Percentiles rank a stretch among this genome's conserved stretches.
Evolutionary conservation across 176 grass and related monocot genomes (phyloP).

Genomic region (Oryza glaberrima): DNA sequence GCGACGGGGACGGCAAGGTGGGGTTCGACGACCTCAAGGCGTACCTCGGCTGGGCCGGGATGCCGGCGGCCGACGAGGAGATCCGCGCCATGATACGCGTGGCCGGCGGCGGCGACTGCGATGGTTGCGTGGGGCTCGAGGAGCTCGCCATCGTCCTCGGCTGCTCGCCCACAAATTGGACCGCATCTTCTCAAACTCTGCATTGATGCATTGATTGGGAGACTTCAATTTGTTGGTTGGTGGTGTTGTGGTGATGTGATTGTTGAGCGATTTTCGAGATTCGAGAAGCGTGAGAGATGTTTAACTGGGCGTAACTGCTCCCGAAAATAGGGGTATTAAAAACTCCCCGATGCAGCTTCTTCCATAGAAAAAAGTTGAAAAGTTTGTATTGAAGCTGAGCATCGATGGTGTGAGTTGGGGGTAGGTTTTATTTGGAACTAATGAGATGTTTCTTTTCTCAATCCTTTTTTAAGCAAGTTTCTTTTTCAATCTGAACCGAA

Average conservation of each 20-base stretch:
- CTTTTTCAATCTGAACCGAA: neutral
- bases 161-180: conserved; percentile 63
- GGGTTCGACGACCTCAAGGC: conserved; percentile 91
- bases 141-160: conserved; percentile 46
- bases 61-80: conserved; percentile 75
- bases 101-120: conserved; percentile 45
- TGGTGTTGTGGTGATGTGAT: conserved; percentile 16
- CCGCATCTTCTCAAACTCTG: neutral
- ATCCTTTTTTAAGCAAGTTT: neutral
- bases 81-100: conserved; percentile 69
- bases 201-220: neutral
- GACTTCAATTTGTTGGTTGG: conserved; percentile 4
- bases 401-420: neutral
- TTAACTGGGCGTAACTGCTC: conserved; percentile 6
- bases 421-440: neutral
- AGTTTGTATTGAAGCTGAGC: neutral
- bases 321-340: conserved; percentile 1
- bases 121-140: conserved; percentile 59
- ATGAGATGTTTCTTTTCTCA: neutral
- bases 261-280: neutral
- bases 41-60: conserved; percentile 78
- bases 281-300: conserved; percentile 1
- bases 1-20: conserved; percentile 91
- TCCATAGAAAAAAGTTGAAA: neutral
- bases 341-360: neutral